phyloP scores from a whole-genome alignment of 805 yeast genomes.

The Ogataea minuta region DNA sequence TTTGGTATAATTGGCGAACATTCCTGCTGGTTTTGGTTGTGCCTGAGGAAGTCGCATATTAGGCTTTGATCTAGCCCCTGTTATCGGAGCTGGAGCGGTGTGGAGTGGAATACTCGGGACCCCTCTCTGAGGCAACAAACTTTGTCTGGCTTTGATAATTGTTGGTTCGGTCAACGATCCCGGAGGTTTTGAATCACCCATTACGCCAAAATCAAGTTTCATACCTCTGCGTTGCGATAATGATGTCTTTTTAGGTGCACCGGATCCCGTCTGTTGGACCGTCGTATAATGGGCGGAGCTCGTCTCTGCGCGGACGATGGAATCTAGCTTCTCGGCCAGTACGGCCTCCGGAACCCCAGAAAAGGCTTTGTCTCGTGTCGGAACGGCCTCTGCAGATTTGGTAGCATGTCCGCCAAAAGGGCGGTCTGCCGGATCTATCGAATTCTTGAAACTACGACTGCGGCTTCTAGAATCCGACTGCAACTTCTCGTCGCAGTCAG shows the following conservation, averaged over 20 bases:
- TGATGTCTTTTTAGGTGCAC: conserved; percentile 36
- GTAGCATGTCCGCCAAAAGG: conserved; percentile 11
- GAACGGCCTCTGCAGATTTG: conserved; percentile 6
- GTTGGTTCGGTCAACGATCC: conserved; percentile 6
- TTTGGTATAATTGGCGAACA: conserved; percentile 81
- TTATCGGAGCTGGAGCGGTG: conserved; percentile 15
- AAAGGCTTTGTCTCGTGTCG: conserved; percentile 1
- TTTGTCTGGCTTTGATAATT: conserved; percentile 23
- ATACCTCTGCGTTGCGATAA: conserved; percentile 55
- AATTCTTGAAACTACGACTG: conserved; percentile 15
- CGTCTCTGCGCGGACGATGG: conserved; percentile 5
- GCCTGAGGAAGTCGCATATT: conserved; percentile 26
- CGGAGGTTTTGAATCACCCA: conserved; percentile 7
- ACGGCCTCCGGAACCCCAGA: conserved; percentile 3
- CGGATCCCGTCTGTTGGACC: not conserved
- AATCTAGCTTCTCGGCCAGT: conserved; percentile 5
- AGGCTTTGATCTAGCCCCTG: conserved; percentile 13
- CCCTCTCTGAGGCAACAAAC: conserved; percentile 27
- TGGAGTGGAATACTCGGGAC: conserved; percentile 25
- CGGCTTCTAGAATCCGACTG: conserved; percentile 34
- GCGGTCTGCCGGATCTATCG: conserved; percentile 7
- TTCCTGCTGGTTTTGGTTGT: conserved; percentile 45
- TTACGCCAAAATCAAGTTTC: conserved; percentile 41
- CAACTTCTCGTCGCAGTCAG: conserved; percentile 33
- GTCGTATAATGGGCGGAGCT: not conserved